Conservation (phyloP, 352 stramenopile genomes). For the Thraustotheca clavata region DNA sequence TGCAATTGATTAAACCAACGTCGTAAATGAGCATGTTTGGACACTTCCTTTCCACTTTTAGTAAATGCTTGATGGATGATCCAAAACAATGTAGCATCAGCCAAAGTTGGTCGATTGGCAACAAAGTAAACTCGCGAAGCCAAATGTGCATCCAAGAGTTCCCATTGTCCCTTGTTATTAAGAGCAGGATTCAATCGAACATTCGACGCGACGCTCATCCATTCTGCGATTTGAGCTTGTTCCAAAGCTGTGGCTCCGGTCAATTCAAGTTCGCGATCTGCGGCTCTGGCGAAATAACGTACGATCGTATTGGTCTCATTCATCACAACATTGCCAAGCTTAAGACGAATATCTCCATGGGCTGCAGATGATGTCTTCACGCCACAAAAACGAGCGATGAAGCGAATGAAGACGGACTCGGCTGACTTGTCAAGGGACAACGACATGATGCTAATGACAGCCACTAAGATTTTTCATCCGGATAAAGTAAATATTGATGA, state of each 20-base stretch:
- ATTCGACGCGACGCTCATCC: constrained; percentile 54
- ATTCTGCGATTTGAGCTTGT: constrained; percentile 66
- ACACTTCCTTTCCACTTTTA: constrained; percentile 31
- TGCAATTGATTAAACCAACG: constrained; percentile 85
- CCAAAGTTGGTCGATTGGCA: constrained; percentile 62
- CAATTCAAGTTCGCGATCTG: constrained; percentile 65
- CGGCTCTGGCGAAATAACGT: constrained; percentile 62
- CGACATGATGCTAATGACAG: constrained; percentile 52
- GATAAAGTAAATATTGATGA: no score
- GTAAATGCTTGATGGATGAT: constrained; percentile 35
- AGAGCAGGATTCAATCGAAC: constrained; percentile 29
- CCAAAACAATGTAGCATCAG: constrained; percentile 72
- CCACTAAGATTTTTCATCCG: no score
- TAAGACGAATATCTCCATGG: constrained; percentile 61
- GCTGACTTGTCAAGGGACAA: constrained; percentile 71
- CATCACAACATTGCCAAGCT: constrained; percentile 52
- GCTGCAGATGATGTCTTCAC: constrained; percentile 62
- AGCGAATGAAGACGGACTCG: constrained; percentile 67
- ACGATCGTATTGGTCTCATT: constrained; percentile 66
- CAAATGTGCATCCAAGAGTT: constrained; percentile 50
- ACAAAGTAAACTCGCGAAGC: constrained; percentile 54
- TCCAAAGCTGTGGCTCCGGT: constrained; percentile 50
- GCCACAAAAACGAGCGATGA: constrained; percentile 73
- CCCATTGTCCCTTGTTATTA: constrained; percentile 35
- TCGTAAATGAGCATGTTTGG: constrained; percentile 46